Base-by-base conservation (phyloP, 208 protist species). In the Tritrichomonas foetus region DNA sequence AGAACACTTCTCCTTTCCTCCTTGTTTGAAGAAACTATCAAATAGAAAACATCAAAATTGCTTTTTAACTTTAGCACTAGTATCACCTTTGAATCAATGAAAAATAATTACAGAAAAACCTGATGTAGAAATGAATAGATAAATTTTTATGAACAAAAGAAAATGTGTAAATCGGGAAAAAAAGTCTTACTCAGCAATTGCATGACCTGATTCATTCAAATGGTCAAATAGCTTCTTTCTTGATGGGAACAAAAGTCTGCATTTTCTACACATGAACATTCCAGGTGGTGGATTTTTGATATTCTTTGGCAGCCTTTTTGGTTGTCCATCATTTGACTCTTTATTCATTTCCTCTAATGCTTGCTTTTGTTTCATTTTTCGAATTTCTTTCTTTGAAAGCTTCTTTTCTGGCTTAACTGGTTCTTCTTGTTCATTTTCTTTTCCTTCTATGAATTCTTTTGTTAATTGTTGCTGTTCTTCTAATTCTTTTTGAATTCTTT, bases 191-290 rank as follows among this genome's bases (percentile, higher is more conserved):
- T 39, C 25, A 27, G 78, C 78, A 39, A 47, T 89, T 36, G 78
- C 78, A 57, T 89, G 78, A 33, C 47, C 47, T 16, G 78, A 39
- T 57, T 53, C 78, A 39, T 89, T 36, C 0, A 89, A 39, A 30
- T 89, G 78, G 39, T 25, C 78, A 47, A 89, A 89, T 0, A 89
- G 47, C 22, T 89, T 89, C 30, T 3, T 89, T 36, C 47, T 89
- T 57, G 78, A 89, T 33, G 41, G 47, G 47, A 89, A 89, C 39
- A 89, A 53, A 39, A 27, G 14, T 20, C 47, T 89, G 47, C 78
- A 89, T n/a, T 89, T 89, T 57, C 78, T 89, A 47, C 78, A 89
- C 78, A 89, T 89, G 41, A 57, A 53, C 78, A 33, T 57, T 89
- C 78, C 78, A 89, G 78, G 47, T 20, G 78, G 78, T 3, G 41